phyloP scores from a whole-genome alignment of 345 rosid species.

The Pistacia atlantica region DNA sequence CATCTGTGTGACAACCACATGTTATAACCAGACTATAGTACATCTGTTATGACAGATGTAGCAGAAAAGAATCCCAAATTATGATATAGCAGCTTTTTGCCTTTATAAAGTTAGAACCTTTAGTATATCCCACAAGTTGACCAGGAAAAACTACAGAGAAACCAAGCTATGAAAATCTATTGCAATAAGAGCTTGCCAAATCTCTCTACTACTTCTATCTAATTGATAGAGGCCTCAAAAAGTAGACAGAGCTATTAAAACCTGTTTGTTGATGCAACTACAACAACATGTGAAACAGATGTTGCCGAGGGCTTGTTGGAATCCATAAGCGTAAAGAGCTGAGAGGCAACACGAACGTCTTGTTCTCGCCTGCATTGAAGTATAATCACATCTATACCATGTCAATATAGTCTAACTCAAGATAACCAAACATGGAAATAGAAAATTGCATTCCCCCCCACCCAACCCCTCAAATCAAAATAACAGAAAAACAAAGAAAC shows the following conservation, averaged over 20 bases:
- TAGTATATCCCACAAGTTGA: neutral
- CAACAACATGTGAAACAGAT: constrained; percentile 53
- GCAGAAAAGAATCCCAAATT: neutral
- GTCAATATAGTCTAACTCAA: neutral
- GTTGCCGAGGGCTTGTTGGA: constrained; percentile 52
- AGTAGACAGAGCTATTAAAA: constrained; percentile 24
- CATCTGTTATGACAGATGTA: neutral
- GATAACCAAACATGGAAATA: neutral
- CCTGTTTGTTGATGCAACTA: constrained; percentile 96
- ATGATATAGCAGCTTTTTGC: neutral
- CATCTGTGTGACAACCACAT: neutral
- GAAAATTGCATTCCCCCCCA: neutral
- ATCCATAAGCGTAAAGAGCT: constrained; percentile 81
- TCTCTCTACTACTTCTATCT: neutral
- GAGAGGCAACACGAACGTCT: constrained; percentile 76
- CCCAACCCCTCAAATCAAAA: neutral
- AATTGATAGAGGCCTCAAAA: neutral
- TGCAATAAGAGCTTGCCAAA: constrained; percentile 5
- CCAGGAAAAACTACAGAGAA: neutral
- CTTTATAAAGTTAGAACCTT: neutral
- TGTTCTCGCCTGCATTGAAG: constrained; percentile 70
- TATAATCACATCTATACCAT: neutral
- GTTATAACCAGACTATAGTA: neutral
- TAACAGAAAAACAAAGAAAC: neutral
- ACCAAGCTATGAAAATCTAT: neutral